phyloP scores from a whole-genome alignment of 2,329 filamentous ascomycete genomes.

The Aspergillus brunneoviolaceus region DNA sequence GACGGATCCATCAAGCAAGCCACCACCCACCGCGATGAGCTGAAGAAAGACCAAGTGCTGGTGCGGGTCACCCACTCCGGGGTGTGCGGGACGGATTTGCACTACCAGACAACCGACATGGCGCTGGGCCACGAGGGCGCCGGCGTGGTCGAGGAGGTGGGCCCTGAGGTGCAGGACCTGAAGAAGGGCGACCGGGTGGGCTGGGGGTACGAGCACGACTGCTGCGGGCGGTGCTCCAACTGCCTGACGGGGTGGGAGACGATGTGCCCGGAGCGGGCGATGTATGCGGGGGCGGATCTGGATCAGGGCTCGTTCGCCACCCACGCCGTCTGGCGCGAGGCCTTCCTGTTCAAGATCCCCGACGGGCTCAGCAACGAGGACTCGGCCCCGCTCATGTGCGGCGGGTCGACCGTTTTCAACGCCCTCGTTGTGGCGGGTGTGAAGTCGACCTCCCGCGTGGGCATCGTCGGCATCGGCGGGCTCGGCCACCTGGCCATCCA shows the following conservation, averaged over 20 bases:
- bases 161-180: constrained; percentile 33
- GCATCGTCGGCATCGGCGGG: constrained; percentile 66
- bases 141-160: constrained; percentile 33
- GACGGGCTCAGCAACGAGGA: constrained; percentile 28
- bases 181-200: constrained; percentile 44
- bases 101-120: constrained; percentile 35
- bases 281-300: constrained; percentile 35
- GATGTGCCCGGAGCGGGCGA: constrained; percentile 33
- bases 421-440: constrained; percentile 26
- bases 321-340: constrained; percentile 41
- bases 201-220: constrained; percentile 42
- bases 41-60: constrained; percentile 51
- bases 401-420: constrained; percentile 39
- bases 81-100: constrained; percentile 62
- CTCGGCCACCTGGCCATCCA: constrained; percentile 69
- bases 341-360: constrained; percentile 40
- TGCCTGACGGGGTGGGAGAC: constrained; percentile 37
- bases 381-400: constrained; percentile 40
- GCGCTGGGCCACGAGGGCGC: constrained; percentile 43
- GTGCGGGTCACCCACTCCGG: constrained; percentile 66
- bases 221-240: constrained; percentile 39
- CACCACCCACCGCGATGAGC: constrained; percentile 45
- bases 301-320: constrained; percentile 41
- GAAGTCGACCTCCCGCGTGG: constrained; percentile 48
- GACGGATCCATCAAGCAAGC: constrained; percentile 56